Evolutionary conservation across 2,329 filamentous ascomycete species (phyloP).

Genomic region (Scytalidium sp.): DNA sequence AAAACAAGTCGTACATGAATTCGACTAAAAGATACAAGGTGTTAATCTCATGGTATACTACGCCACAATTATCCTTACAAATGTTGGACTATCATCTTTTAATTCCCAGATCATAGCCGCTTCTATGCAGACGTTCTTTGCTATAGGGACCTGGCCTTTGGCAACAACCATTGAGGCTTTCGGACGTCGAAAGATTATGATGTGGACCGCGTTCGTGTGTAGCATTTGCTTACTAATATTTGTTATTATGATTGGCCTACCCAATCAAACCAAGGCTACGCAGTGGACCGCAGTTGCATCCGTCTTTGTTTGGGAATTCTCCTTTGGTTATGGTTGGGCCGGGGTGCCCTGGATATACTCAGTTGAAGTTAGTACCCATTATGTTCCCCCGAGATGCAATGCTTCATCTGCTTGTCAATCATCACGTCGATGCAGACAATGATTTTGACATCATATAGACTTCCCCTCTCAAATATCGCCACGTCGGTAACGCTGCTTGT

Average conservation of each 20-base stretch:
- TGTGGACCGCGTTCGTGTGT: slow-evolving; percentile 10
- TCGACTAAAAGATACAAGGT: slow-evolving; percentile 8
- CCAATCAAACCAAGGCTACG: slow-evolving; percentile 6
- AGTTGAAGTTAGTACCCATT: slow-evolving; percentile 26
- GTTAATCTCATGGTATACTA: slow-evolving; percentile 32
- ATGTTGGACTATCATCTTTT: slow-evolving; percentile 23
- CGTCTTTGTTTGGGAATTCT: slow-evolving; percentile 8
- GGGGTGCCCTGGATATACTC: slow-evolving; percentile 32
- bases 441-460: slow-evolving; percentile 17
- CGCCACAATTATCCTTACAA: slow-evolving; percentile 25
- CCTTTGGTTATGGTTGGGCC: slow-evolving; percentile 22
- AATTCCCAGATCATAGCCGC: slow-evolving; percentile 22
- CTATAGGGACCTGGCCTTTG: slow-evolving; percentile 21
- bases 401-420: no score
- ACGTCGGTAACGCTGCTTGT: slow-evolving; percentile 31
- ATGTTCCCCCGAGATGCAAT: no score
- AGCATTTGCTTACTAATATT: slow-evolving; percentile 6
- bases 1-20: no score
- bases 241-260: slow-evolving; percentile 5
- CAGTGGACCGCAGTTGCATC: slow-evolving; percentile 10
- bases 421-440: no score
- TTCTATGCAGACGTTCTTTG: slow-evolving; percentile 25
- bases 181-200: slow-evolving; percentile 21
- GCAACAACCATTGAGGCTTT: slow-evolving; percentile 28
- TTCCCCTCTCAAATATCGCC: slow-evolving; percentile 32